These are phyloP conservation scores for Melampsora americana DNA, from an alignment of 1,284 basidiomycete species.

Conservation along the genomic window DNA sequence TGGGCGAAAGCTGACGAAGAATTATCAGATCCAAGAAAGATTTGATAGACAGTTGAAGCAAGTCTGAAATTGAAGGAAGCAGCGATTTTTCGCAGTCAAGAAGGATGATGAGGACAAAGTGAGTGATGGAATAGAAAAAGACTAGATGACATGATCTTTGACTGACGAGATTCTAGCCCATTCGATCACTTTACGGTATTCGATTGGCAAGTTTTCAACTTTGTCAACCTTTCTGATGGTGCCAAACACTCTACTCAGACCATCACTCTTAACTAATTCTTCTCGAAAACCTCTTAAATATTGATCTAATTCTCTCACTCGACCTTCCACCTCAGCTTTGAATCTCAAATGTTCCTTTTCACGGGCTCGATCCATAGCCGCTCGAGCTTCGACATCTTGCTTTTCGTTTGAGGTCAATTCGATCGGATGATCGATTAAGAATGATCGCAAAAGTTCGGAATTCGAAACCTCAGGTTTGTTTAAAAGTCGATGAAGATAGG, in stretches of 20 bases:
- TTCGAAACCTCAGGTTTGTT: conserved; percentile 68
- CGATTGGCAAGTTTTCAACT: conserved; percentile 73
- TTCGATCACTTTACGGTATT: conserved; percentile 84
- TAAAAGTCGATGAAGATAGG: conserved; percentile 80
- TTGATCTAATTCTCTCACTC: conserved; percentile 81
- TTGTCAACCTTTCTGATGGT: conserved; percentile 78
- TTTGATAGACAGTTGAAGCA: conserved; percentile 92
- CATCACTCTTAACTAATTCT: conserved; percentile 82
- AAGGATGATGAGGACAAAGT: not conserved
- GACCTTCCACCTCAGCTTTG: conserved; percentile 74
- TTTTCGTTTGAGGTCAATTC: conserved; percentile 69
- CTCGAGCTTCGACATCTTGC: conserved; percentile 72
- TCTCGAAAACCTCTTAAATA: conserved; percentile 85
- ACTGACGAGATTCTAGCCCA: conserved; percentile 92
- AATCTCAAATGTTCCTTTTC: conserved; percentile 84
- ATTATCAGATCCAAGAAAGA: conserved; percentile 86
- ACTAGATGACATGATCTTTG: conserved; percentile 47
- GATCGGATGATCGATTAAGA: conserved; percentile 76
- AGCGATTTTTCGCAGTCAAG: conserved; percentile 46
- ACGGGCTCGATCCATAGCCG: conserved; percentile 83
- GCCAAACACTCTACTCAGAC: conserved; percentile 78
- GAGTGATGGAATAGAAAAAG: too few species aligned
- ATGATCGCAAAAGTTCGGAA: conserved; percentile 78
- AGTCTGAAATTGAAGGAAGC: conserved; percentile 59
- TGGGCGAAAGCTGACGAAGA: conserved; percentile 82